Base-by-base conservation (phyloP, 83 land plant genomes). In the Diphasiastrum complanatum region DNA sequence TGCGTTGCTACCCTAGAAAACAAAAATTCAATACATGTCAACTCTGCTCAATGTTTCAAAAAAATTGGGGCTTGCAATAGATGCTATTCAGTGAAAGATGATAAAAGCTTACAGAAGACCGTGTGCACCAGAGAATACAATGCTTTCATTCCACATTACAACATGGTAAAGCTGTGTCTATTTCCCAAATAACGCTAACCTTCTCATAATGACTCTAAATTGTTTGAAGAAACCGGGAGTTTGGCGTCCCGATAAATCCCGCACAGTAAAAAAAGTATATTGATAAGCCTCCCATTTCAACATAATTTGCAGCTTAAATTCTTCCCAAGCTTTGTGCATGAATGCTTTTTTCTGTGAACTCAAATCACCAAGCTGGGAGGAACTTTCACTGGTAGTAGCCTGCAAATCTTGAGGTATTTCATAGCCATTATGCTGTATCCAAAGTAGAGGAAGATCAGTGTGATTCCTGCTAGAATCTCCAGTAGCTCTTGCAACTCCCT, bases 391-490 rank as follows among this genome's bases (percentile, higher is more conserved):
- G 26, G 35, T 24, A 27, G 35, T 27, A 35, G 59, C 16, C 26
- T 30, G n/a, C n/a, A n/a, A n/a, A n/a, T n/a, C n/a, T n/a, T n/a
- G n/a, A n/a, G n/a, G n/a, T n/a, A n/a, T n/a, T 32, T 24, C 38
- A 11, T 26, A 19, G 35, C 59, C 59, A 6, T 55, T 19, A 14
- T 55, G 53, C 19, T 55, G 59, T 35, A 55, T 55, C 59, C 59
- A 55, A 26, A 55, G 20, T 26, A 55, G 26, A 27, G 59, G 59
- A 6, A 55, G 1, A 20, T 27, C 31, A 14, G 59, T 14, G 0
- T 31, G 34, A 30, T 55, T 35, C n/a, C n/a, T n/a, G n/a, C n/a
- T n/a, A n/a, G n/a, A n/a, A n/a, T n/a, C n/a, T n/a, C n/a, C n/a
- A n/a, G 11, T 27, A 55, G 6, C n/a, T 55, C 14, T n/a, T 18